Evolutionary conservation across 2,329 filamentous ascomycete species (phyloP).

Genomic region (Rhynchosporium secalis): DNA sequence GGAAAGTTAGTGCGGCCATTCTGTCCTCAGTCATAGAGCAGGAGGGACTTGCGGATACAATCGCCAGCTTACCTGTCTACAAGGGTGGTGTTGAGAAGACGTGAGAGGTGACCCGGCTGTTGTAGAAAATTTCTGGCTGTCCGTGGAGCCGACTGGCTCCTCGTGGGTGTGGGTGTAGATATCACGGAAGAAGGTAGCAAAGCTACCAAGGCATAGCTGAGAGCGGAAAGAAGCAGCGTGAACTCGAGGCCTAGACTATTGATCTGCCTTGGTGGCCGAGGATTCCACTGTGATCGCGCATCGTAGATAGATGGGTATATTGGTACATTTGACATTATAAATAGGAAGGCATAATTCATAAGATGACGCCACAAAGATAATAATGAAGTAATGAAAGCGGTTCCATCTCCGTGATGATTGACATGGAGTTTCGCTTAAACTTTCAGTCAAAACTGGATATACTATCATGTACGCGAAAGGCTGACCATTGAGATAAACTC

Average conservation of each 20-base stretch:
- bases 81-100: conserved; percentile 9
- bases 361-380: neutral
- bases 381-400: neutral
- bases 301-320: neutral
- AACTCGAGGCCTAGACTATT: neutral
- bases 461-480: too few species aligned
- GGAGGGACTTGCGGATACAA: neutral
- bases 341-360: neutral
- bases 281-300: neutral
- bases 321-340: neutral
- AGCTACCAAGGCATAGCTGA: neutral
- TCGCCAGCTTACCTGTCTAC: conserved; percentile 3
- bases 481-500: too few species aligned
- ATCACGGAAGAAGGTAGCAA: neutral
- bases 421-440: too few species aligned
- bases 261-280: neutral
- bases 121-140: neutral
- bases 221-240: neutral
- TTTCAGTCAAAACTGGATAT: too few species aligned
- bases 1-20: neutral
- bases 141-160: neutral
- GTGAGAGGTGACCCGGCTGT: neutral
- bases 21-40: conserved; percentile 11
- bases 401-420: too few species aligned
- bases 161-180: neutral